phyloP scores from a whole-genome alignment of 768 basidiomycete species.

The Leccinum variicolor region DNA sequence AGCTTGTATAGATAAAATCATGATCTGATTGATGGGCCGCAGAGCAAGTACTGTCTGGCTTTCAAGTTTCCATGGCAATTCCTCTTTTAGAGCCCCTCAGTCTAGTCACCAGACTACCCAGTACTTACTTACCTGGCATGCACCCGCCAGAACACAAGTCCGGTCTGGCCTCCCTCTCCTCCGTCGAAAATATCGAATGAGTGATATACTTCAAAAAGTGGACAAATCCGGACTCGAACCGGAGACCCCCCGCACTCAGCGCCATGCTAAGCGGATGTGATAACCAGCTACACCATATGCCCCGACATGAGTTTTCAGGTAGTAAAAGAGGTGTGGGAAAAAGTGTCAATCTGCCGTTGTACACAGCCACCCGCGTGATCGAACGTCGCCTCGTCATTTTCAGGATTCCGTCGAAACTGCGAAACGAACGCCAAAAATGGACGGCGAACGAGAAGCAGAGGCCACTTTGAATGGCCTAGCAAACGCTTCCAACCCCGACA shows the following conservation, averaged over 20 bases:
- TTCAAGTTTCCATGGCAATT: too few species aligned
- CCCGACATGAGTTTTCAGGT: not conserved
- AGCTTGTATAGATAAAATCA: too few species aligned
- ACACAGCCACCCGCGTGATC: slow-evolving; percentile 29
- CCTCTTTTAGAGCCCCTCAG: too few species aligned
- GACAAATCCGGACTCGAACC: slow-evolving; percentile 41
- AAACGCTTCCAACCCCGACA: not conserved
- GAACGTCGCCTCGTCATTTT: slow-evolving; percentile 26
- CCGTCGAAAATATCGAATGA: too few species aligned
- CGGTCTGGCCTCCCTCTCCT: too few species aligned
- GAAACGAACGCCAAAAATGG: slow-evolving; percentile 20
- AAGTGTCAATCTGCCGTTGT: not conserved
- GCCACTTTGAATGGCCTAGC: not conserved
- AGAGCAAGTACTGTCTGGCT: too few species aligned
- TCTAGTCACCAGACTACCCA: too few species aligned
- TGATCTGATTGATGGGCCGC: too few species aligned
- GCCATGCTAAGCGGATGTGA: slow-evolving; percentile 39
- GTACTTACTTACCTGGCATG: too few species aligned
- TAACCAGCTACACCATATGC: slow-evolving; percentile 41
- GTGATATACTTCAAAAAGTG: slow-evolving; percentile 18
- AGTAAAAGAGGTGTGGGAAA: slow-evolving; percentile 7
- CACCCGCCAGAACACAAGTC: too few species aligned
- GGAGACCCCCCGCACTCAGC: slow-evolving; percentile 37
- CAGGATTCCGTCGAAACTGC: slow-evolving; percentile 15
- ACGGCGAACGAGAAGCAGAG: slow-evolving; percentile 16